Percentiles rank a stretch among this genome's conserved stretches.
Conservation (phyloP, 345 rosid species). For the Aethionema arabicum region DNA sequence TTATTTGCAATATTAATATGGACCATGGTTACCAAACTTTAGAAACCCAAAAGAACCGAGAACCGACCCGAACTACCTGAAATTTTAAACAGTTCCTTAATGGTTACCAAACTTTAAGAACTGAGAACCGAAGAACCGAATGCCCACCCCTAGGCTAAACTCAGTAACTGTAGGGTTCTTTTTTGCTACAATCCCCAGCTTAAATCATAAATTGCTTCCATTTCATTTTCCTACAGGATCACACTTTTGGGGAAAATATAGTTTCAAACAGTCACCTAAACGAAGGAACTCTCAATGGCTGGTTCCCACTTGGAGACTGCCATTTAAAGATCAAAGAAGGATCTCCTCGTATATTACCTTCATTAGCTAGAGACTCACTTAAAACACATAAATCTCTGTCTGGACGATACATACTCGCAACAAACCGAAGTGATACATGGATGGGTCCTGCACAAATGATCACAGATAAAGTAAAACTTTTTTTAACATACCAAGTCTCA, state of each 20-base stretch:
- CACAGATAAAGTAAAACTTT: conserved; percentile 69
- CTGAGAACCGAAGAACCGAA: too few relatives aligned
- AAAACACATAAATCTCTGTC: conserved; percentile 64
- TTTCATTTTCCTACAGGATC: conserved; percentile 46
- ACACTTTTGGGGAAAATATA: conserved; percentile 69
- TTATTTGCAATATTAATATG: too few relatives aligned
- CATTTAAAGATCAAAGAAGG: conserved; percentile 60
- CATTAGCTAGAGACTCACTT: conserved; percentile 77
- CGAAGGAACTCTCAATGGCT: conserved; percentile 54
- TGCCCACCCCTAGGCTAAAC: too few relatives aligned
- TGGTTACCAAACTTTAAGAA: too few relatives aligned
- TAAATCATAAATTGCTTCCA: conserved; percentile 2
- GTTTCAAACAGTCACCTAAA: conserved; percentile 64
- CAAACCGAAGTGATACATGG: conserved; percentile 81
- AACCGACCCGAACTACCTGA: too few relatives aligned
- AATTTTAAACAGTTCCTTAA: too few relatives aligned
- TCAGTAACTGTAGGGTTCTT: background rate
- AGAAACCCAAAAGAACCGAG: too few relatives aligned
- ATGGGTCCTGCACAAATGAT: conserved; percentile 98
- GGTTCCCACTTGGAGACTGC: conserved; percentile 96
- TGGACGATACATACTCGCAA: conserved; percentile 66
- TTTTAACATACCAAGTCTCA: conserved; percentile 84
- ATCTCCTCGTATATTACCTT: conserved; percentile 79
- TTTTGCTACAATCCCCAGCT: background rate
- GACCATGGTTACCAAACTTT: too few relatives aligned